Conservation (phyloP, 139 green algal species). For the Nannochloris sp. region DNA sequence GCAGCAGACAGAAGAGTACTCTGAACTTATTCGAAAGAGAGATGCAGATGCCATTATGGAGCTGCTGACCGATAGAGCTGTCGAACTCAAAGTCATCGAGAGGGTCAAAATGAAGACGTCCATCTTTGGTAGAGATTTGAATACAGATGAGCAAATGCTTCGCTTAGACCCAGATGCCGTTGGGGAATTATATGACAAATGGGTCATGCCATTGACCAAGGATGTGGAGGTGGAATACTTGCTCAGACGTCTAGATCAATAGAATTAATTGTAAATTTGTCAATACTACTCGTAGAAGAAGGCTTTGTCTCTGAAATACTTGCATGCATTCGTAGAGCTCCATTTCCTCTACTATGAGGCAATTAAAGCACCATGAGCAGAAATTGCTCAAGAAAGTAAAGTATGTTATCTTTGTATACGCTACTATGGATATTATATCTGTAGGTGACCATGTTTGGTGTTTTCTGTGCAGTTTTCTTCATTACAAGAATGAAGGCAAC, state of each 20-base stretch:
- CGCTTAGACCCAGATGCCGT: slow-evolving; percentile 62
- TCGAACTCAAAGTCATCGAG: slow-evolving; percentile 73
- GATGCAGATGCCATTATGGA: slow-evolving; percentile 82
- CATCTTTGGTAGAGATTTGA: slow-evolving; percentile 82
- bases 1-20: slow-evolving; percentile 72
- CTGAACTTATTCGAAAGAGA: slow-evolving; percentile 47
- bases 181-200: slow-evolving; percentile 76
- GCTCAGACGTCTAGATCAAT: slow-evolving; percentile 55
- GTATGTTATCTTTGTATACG: not conserved
- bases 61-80: slow-evolving; percentile 72
- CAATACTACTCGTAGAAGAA: not conserved
- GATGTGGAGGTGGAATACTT: slow-evolving; percentile 90
- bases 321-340: not conserved
- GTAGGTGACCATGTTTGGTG: not conserved
- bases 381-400: slow-evolving; percentile 98
- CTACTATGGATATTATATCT: not conserved
- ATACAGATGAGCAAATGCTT: slow-evolving; percentile 12
- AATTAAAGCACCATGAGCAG: slow-evolving; percentile 93
- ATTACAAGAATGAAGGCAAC: slow-evolving; percentile 93
- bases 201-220: slow-evolving; percentile 97
- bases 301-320: not conserved
- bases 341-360: slow-evolving; percentile 57
- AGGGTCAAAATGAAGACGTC: slow-evolving; percentile 81
- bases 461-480: slow-evolving; percentile 58
- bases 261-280: not conserved